Evolutionary conservation across 164 flowering plant genomes (phyloP), one percentile per base, ranked within the genome.

Genomic region (Macadamia integrifolia): DNA sequence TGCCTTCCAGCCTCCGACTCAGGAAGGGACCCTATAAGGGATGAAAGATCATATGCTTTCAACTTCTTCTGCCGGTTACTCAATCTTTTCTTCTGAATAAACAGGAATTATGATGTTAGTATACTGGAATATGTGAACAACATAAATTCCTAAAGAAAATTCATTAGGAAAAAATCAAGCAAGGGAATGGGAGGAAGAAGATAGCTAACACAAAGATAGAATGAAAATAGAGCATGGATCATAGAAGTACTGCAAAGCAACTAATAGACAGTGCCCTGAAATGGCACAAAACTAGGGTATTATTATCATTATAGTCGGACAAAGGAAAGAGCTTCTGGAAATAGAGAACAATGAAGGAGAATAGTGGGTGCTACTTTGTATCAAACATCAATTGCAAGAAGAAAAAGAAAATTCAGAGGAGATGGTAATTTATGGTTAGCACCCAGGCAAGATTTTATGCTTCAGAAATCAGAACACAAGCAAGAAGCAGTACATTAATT

Each of bases 1-100:
- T 76, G 53, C 46, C 62, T 11, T 6, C 74, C 48, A 58, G 59
- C 75, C 59, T 77, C 78, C 61, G 79, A 14, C 60, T 88, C 91
- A 3, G 95, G 97, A 76, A 91, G 92, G 64, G 62, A 77, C 62
- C 84, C 89, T 1, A 81, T 62, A 32, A 91, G 85, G 31, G 81
- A 13, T 53, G 93, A 75, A 42, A 89, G 87, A 72, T 91, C 85
- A 79, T 82, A 91, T 42, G 86, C 88, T 75, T 91, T 88, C 77
- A 82, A 66, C 69, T 82, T 86, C 80, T 79, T 87, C 67, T 80
- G 87, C 11, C 83, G 80, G 66, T 83, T 80, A 68, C 89, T 80
- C 3, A 71, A 73, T 66, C 75, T 85, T 71, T 79, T 86, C 70
- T 84, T 86, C 87, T 89, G 84, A 50, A 74, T 64, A 62, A 71